phyloP scores from a whole-genome alignment of 1,284 basidiomycete species.

The Sporisorium iseilematis-ciliati region DNA sequence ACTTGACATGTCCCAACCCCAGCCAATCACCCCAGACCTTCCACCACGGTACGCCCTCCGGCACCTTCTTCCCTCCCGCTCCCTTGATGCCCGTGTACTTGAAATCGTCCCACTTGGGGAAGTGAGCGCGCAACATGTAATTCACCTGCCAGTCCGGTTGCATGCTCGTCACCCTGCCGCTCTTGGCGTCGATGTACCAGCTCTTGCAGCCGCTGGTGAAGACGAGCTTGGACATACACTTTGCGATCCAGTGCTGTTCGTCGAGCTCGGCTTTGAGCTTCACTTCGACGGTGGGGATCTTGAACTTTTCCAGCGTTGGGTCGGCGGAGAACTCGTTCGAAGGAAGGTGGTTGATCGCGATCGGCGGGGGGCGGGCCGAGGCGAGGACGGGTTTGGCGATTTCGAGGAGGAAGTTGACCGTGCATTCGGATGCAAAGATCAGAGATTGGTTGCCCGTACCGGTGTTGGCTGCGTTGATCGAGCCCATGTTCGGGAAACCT shows the following conservation, averaged over 20 bases:
- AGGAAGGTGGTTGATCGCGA: slow-evolving; percentile 56
- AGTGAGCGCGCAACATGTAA: slow-evolving; percentile 46
- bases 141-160: slow-evolving; percentile 66
- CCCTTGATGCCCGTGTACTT: slow-evolving; percentile 49
- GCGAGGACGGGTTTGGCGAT: slow-evolving; percentile 56
- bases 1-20: slow-evolving; percentile 51
- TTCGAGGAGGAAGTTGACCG: slow-evolving; percentile 53
- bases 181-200: slow-evolving; percentile 63
- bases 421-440: slow-evolving; percentile 64
- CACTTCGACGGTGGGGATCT: slow-evolving; percentile 59
- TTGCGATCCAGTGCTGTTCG: slow-evolving; percentile 65
- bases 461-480: slow-evolving; percentile 62
- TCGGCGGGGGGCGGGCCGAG: slow-evolving; percentile 29
- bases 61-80: slow-evolving; percentile 24
- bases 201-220: slow-evolving; percentile 57
- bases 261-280: slow-evolving; percentile 61
- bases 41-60: slow-evolving; percentile 42
- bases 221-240: slow-evolving; percentile 57
- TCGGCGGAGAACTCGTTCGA: slow-evolving; percentile 22
- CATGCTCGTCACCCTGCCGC: slow-evolving; percentile 59
- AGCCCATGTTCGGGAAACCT: slow-evolving; percentile 65
- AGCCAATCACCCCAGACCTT: slow-evolving; percentile 51
- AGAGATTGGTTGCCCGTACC: slow-evolving; percentile 65
- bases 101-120: slow-evolving; percentile 61
- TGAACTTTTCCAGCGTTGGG: neutral